Conservation (phyloP, 2,329 filamentous ascomycete genomes). For the Hortaea werneckii region DNA sequence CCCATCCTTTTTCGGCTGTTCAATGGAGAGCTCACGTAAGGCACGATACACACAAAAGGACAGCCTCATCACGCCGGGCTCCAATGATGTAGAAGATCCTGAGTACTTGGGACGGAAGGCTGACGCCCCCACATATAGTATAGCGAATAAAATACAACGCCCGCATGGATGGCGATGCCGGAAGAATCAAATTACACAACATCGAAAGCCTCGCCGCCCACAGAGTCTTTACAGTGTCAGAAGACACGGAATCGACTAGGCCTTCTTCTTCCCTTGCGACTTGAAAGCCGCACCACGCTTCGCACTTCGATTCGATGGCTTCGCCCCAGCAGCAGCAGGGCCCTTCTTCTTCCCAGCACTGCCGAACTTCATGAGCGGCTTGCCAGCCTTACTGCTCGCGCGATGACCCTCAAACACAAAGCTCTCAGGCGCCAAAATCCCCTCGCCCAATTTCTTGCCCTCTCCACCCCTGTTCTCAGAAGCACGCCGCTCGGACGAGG, state of each 20-base stretch:
- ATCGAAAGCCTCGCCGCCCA: too few relatives aligned
- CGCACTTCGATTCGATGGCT: conserved; percentile 34
- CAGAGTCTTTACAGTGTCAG: too few relatives aligned
- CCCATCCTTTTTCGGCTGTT: too few relatives aligned
- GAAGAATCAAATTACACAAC: too few relatives aligned
- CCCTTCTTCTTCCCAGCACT: conserved; percentile 40
- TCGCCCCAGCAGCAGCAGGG: conserved; percentile 31
- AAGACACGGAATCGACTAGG: neutral
- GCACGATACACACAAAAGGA: too few relatives aligned
- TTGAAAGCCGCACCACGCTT: conserved; percentile 39
- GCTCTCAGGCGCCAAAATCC: conserved; percentile 51
- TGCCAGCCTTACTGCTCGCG: conserved; percentile 56
- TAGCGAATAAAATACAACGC: too few relatives aligned
- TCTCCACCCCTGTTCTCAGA: conserved; percentile 2
- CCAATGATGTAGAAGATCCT: too few relatives aligned
- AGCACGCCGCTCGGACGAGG: conserved; percentile 1
- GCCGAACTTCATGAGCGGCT: conserved; percentile 50
- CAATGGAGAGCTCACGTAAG: too few relatives aligned
- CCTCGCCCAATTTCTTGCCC: conserved; percentile 12
- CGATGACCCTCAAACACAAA: conserved; percentile 76
- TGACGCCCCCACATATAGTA: too few relatives aligned
- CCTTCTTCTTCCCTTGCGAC: conserved; percentile 27
- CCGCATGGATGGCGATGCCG: too few relatives aligned
- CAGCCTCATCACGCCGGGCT: too few relatives aligned
- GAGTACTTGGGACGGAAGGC: too few relatives aligned